Conservation (phyloP, 1,284 basidiomycete species). For the Dichomitus squalens region DNA sequence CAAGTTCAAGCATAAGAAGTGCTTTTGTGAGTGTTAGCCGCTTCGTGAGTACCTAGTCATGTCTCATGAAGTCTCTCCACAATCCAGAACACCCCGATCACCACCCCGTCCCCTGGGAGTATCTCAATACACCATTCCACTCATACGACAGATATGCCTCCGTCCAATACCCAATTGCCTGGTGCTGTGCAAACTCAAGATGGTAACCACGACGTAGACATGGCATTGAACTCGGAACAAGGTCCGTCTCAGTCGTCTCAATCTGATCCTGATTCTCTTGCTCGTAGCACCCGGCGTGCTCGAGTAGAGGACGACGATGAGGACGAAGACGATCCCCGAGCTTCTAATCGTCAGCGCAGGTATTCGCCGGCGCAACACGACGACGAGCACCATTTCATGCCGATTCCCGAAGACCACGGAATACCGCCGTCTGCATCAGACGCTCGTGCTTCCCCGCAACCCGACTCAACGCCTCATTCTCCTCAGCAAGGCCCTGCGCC, state of each 20-base stretch:
- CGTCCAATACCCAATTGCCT: neutral
- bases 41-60: neutral
- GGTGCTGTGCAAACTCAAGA: neutral
- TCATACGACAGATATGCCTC: neutral
- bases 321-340: slow-evolving; percentile 30
- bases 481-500: slow-evolving; percentile 12
- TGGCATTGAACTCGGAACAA: neutral
- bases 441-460: slow-evolving; percentile 2
- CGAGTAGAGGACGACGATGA: slow-evolving; percentile 32
- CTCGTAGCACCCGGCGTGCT: slow-evolving; percentile 23
- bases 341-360: slow-evolving; percentile 33
- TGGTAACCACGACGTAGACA: slow-evolving; percentile 19
- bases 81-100: no score
- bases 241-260: slow-evolving; percentile 1
- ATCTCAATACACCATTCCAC: neutral
- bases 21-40: neutral
- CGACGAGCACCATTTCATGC: slow-evolving; percentile 18
- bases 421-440: slow-evolving; percentile 15
- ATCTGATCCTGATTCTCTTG: neutral
- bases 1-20: neutral
- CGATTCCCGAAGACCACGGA: slow-evolving; percentile 21
- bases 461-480: slow-evolving; percentile 1
- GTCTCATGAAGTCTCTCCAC: neutral
- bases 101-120: neutral
- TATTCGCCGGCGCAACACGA: slow-evolving; percentile 22